Evolutionary conservation across 2,329 filamentous ascomycete genomes (phyloP).

Genomic region (Karstenula rhodostoma): DNA sequence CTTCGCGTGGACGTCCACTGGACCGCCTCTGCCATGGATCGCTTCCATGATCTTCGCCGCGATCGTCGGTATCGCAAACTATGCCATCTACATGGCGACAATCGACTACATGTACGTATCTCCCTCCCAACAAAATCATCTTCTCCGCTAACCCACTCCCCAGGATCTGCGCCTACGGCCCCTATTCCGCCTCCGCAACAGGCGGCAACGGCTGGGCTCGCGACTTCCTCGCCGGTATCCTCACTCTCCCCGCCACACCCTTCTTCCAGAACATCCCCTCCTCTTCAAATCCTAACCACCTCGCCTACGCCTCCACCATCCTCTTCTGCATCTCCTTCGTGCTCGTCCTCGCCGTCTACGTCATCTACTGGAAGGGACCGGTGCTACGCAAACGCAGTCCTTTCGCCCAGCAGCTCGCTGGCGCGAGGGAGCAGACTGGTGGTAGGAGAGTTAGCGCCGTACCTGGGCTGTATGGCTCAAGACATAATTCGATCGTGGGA

Average conservation of each 20-base stretch:
- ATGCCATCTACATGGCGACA: conserved; percentile 78
- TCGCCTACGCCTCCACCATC: conserved; percentile 64
- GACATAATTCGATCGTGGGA: conserved; percentile 37
- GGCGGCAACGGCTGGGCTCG: conserved; percentile 80
- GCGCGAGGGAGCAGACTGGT: conserved; percentile 42
- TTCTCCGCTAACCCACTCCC: background rate
- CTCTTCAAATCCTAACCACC: conserved; percentile 49
- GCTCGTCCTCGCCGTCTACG: conserved; percentile 51
- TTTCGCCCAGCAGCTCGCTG: conserved; percentile 60
- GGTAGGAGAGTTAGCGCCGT: conserved; percentile 43
- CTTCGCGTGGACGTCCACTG: conserved; percentile 74
- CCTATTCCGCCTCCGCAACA: conserved; percentile 78
- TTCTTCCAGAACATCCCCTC: conserved; percentile 56
- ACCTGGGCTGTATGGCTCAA: conserved; percentile 41
- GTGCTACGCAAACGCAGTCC: conserved; percentile 60
- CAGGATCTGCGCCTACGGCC: conserved; percentile 78
- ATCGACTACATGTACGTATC: conserved; percentile 69
- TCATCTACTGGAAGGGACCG: conserved; percentile 65
- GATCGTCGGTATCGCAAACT: conserved; percentile 76
- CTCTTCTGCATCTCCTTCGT: conserved; percentile 61
- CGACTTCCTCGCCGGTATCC: conserved; percentile 77
- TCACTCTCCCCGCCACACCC: conserved; percentile 73
- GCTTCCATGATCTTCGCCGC: conserved; percentile 70
- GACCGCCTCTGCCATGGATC: conserved; percentile 73
- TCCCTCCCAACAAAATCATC: background rate